phyloP scores from a whole-genome alignment of 164 flowering plant genomes.

The Echeveria elegans region DNA sequence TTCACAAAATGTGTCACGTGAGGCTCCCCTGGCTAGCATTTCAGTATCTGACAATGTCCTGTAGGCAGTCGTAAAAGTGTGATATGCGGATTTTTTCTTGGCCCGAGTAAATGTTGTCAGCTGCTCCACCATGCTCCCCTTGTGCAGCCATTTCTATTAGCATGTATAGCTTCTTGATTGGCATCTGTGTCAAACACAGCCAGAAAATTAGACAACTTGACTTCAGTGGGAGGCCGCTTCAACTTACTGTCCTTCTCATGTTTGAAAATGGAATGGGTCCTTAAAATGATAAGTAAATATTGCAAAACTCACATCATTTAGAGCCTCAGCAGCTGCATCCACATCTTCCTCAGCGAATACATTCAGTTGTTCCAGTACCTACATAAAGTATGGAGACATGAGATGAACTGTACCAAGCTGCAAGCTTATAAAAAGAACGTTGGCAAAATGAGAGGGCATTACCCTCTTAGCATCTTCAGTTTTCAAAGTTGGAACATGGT shows the following conservation, averaged over 20 bases:
- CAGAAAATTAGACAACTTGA: neutral
- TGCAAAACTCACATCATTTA: slow-evolving; percentile 48
- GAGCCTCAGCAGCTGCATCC: slow-evolving; percentile 74
- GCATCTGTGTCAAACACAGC: slow-evolving; percentile 33
- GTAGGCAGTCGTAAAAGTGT: slow-evolving; percentile 77
- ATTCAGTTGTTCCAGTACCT: slow-evolving; percentile 66
- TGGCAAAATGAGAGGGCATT: slow-evolving; percentile 1
- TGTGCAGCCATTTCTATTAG: slow-evolving; percentile 93
- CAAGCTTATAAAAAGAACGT: neutral
- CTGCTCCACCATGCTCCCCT: slow-evolving; percentile 66
- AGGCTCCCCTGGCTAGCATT: neutral
- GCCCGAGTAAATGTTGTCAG: slow-evolving; percentile 79
- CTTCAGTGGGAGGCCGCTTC: neutral
- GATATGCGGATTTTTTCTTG: slow-evolving; percentile 51
- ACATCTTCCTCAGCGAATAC: slow-evolving; percentile 66
- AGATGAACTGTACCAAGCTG: neutral
- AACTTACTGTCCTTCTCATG: neutral
- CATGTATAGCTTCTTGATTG: slow-evolving; percentile 89
- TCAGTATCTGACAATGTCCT: slow-evolving; percentile 45
- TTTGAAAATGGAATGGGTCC: neutral
- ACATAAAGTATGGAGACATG: slow-evolving; percentile 8
- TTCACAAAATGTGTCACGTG: neutral
- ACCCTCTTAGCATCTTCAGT: slow-evolving; percentile 80
- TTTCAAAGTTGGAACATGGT: slow-evolving; percentile 63
- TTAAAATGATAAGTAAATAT: neutral